Conservation (phyloP, 257 asterid species). For the Haberlea rhodopensis region DNA sequence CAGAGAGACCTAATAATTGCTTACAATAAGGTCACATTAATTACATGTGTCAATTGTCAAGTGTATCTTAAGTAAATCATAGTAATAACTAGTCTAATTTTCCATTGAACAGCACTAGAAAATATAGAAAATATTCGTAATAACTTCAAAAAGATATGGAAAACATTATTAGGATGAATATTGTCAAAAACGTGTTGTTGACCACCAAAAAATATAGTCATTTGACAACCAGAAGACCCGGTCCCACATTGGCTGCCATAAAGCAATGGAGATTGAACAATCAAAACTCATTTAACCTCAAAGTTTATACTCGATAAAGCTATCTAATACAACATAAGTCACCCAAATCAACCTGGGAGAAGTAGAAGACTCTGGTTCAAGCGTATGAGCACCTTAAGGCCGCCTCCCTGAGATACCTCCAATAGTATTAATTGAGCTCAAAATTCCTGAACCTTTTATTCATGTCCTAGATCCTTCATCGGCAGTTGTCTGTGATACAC, state of each 20-base stretch:
- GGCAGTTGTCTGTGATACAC: constrained; percentile 73
- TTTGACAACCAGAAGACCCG: constrained; percentile 57
- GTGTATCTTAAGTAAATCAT: neutral
- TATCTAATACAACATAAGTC: constrained; percentile 15
- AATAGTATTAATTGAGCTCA: constrained; percentile 54
- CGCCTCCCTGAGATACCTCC: constrained; percentile 53
- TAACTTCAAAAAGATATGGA: constrained; percentile 15
- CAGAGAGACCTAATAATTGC: neutral
- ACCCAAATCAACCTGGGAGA: constrained; percentile 50
- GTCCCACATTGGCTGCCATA: constrained; percentile 59
- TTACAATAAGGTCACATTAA: neutral
- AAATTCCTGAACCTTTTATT: constrained; percentile 72
- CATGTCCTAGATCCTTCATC: constrained; percentile 99
- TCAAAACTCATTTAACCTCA: constrained; percentile 13
- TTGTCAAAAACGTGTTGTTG: constrained; percentile 93
- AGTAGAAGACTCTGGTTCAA: constrained; percentile 64
- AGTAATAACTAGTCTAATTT: neutral
- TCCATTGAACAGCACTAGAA: neutral
- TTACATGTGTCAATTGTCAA: neutral
- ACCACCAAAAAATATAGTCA: constrained; percentile 94
- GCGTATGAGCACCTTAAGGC: constrained; percentile 59
- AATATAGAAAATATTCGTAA: neutral
- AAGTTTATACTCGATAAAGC: neutral
- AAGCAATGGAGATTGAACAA: constrained; percentile 22
- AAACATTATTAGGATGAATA: constrained; percentile 85